Evolutionary conservation across 2,329 filamentous ascomycete species (phyloP).

Genomic region (Aspergillus ruber): DNA sequence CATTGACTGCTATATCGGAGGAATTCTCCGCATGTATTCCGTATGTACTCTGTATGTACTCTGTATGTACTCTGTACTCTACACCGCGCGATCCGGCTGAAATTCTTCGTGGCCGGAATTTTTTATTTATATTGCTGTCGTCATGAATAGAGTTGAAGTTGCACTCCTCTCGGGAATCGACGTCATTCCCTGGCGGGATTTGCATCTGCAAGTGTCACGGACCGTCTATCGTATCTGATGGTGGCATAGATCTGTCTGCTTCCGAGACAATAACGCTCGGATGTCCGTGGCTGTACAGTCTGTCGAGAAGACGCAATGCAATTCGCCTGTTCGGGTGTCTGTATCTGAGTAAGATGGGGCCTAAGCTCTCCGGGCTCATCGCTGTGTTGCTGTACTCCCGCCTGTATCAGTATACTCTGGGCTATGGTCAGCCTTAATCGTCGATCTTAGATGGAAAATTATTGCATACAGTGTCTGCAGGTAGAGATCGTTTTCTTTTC

Average conservation of each 20-base stretch:
- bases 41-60: no score
- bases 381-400: background rate
- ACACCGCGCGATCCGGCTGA: background rate
- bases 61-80: background rate
- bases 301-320: background rate
- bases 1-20: background rate
- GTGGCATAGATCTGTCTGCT: background rate
- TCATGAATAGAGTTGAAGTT: slow-evolving; percentile 2
- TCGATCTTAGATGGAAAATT: background rate
- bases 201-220: slow-evolving; percentile 19
- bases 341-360: background rate
- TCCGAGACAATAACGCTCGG: slow-evolving; percentile 15
- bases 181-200: slow-evolving; percentile 8
- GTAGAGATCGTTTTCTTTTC: background rate
- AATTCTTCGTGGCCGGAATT: background rate
- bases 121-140: background rate
- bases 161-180: slow-evolving; percentile 14
- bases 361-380: background rate
- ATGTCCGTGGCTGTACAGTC: slow-evolving; percentile 1
- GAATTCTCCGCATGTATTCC: background rate
- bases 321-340: background rate
- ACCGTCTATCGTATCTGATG: slow-evolving; percentile 11
- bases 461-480: slow-evolving; percentile 1
- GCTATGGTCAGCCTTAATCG: background rate
- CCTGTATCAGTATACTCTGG: background rate